Evolutionary conservation across 768 basidiomycete genomes (phyloP).

Genomic region (Termitomyces sp.): DNA sequence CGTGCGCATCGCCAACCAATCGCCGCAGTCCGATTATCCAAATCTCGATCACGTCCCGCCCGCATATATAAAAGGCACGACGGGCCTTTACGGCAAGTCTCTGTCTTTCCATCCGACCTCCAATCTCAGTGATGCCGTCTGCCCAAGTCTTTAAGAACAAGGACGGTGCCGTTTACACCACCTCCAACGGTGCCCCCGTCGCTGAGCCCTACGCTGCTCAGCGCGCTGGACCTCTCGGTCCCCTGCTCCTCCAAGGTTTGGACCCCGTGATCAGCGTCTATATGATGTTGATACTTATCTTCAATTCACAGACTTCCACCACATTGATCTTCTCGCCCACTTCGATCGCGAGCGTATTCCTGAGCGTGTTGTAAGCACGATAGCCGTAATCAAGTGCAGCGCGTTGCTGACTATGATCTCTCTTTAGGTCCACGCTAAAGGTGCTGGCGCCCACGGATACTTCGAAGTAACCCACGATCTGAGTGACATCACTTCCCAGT

Average conservation of each 20-base stretch:
- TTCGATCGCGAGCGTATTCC: slow-evolving; percentile 96
- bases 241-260: slow-evolving; percentile 84
- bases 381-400: slow-evolving; percentile 15
- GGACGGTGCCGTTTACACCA: slow-evolving; percentile 71
- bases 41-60: slow-evolving; percentile 2
- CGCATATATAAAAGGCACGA: not conserved
- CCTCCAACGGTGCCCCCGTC: slow-evolving; percentile 78
- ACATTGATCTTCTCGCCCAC: slow-evolving; percentile 86
- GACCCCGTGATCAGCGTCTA: slow-evolving; percentile 1
- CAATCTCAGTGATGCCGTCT: slow-evolving; percentile 18
- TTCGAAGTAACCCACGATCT: slow-evolving; percentile 88
- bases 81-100: not conserved
- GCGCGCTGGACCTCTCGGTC: slow-evolving; percentile 67
- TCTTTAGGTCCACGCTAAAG: slow-evolving; percentile 81
- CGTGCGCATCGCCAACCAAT: not conserved
- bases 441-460: slow-evolving; percentile 88
- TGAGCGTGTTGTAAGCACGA: slow-evolving; percentile 74
- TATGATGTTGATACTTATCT: not conserved
- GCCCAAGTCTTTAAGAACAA: slow-evolving; percentile 45
- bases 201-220: slow-evolving; percentile 74
- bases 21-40: not conserved
- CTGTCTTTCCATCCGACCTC: not conserved
- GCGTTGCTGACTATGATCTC: slow-evolving; percentile 13
- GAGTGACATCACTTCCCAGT: slow-evolving; percentile 72
- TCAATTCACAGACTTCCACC: slow-evolving; percentile 63